Conservation (phyloP, 2,329 filamentous ascomycete species). For the Aspergillus ruber region DNA sequence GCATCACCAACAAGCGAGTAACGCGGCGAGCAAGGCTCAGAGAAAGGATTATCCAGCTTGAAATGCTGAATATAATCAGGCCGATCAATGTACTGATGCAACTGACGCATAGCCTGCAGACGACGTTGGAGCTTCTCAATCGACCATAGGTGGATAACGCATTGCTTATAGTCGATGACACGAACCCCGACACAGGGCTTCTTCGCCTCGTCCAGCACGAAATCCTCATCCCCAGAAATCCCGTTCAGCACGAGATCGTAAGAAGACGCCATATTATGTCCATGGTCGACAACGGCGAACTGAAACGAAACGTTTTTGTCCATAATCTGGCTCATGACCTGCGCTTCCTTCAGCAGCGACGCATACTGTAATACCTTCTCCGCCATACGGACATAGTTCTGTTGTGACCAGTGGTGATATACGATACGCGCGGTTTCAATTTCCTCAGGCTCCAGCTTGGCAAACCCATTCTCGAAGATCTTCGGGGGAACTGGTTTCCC, state of each 20-base stretch:
- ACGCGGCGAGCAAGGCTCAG: constrained; percentile 81
- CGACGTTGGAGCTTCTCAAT: constrained; percentile 84
- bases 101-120: constrained; percentile 86
- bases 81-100: constrained; percentile 93
- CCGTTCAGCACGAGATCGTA: constrained; percentile 96
- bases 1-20: constrained; percentile 91
- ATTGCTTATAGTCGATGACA: constrained; percentile 83
- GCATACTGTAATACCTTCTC: constrained; percentile 86
- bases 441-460: constrained; percentile 63
- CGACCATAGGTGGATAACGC: constrained; percentile 87
- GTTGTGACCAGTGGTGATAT: constrained; percentile 69
- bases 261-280: constrained; percentile 82
- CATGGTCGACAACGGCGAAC: constrained; percentile 83
- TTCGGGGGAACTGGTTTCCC: constrained; percentile 51
- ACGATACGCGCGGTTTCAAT: constrained; percentile 61
- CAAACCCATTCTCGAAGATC: constrained; percentile 37
- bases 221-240: constrained; percentile 77
- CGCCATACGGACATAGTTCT: constrained; percentile 88
- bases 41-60: constrained; percentile 86
- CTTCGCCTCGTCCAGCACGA: constrained; percentile 68
- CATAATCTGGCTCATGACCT: constrained; percentile 96
- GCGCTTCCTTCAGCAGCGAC: constrained; percentile 83
- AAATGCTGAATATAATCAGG: constrained; percentile 93
- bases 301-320: constrained; percentile 91
- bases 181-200: constrained; percentile 90